Conservation (phyloP, 164 flowering plant species). For the Euptelea pleiosperma region DNA sequence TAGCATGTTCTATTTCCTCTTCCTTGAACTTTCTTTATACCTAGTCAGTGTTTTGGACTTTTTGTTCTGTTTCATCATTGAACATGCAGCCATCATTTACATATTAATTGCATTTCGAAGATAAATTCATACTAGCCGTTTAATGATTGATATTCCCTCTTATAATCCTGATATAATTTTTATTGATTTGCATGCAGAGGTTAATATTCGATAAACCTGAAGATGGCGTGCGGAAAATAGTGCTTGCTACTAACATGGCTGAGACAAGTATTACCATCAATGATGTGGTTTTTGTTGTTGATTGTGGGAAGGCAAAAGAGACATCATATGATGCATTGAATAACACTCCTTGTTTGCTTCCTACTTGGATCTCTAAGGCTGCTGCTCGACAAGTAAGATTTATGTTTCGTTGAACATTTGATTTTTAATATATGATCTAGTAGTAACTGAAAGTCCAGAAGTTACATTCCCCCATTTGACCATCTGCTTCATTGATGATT, state of each 20-base stretch:
- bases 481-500: too few species aligned
- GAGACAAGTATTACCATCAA: slow-evolving; percentile 96
- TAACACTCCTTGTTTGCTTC: slow-evolving; percentile 96
- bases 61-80: not conserved
- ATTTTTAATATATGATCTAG: not conserved
- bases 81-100: not conserved
- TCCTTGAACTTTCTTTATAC: too few species aligned
- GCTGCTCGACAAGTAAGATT: slow-evolving; percentile 84
- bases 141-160: not conserved
- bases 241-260: slow-evolving; percentile 95
- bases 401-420: slow-evolving; percentile 4
- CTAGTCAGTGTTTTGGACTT: too few species aligned
- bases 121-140: not conserved
- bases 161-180: not conserved
- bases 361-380: slow-evolving; percentile 96
- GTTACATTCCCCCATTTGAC: too few species aligned
- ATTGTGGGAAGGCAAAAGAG: slow-evolving; percentile 99
- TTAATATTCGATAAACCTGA: slow-evolving; percentile 82
- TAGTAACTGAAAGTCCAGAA: slow-evolving; percentile 1
- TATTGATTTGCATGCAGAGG: slow-evolving; percentile 44
- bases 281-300: slow-evolving; percentile 91
- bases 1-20: too few species aligned
- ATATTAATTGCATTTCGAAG: not conserved
- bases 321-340: slow-evolving; percentile 97
- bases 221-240: slow-evolving; percentile 86